Base-by-base conservation (phyloP, 1,139 yeast species). In the Yamadazyma trypodendri region DNA sequence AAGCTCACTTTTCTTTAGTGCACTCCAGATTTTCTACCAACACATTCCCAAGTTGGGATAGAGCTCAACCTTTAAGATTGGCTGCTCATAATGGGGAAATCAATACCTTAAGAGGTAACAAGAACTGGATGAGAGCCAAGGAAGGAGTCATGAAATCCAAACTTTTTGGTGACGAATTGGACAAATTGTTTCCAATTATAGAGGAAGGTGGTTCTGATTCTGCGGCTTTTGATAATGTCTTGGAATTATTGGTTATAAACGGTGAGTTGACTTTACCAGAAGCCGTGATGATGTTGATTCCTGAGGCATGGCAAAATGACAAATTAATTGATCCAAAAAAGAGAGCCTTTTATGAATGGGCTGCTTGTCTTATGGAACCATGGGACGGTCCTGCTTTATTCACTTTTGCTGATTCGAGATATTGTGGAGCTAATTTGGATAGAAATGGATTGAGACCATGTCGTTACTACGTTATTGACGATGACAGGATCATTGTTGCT, bases 341-440 rank as follows among this genome's bases (percentile, higher is more conserved):
- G 69, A 81, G 77, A 55, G 97, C 97, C 0, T 92, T 94, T 64
- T 92, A 90, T 66, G 97, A 92, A 65, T 92, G 98, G 98, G 97
- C 97, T 35, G 96, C 98, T 13, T 89, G 97, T 68, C 70, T 90
- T 51, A 92, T 92, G 97, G 98, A 92, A 69, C 97, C 98, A 15
- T 92, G 98, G 98, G 98, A 92, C 68, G 98, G 98, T 50, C 98
- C 98, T 25, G 97, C 97, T 29, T 73, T 92, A 53, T 87, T 92
- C 71, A 89, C 96, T 24, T 92, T 92, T 65, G 94, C 97, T 25
- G 97, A 92, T 63, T 97, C 96, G 49, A 79, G 97, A 56, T 92
- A 87, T 75, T 88, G 97, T 68, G 98, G 98, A 69, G 98, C 98
- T 37, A 90, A 90, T 61, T 77, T 92, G 52, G 98, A 92, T 67